Evolutionary conservation across 2,329 filamentous ascomycete genomes (phyloP).

Genomic region (Calonectria crousiana): DNA sequence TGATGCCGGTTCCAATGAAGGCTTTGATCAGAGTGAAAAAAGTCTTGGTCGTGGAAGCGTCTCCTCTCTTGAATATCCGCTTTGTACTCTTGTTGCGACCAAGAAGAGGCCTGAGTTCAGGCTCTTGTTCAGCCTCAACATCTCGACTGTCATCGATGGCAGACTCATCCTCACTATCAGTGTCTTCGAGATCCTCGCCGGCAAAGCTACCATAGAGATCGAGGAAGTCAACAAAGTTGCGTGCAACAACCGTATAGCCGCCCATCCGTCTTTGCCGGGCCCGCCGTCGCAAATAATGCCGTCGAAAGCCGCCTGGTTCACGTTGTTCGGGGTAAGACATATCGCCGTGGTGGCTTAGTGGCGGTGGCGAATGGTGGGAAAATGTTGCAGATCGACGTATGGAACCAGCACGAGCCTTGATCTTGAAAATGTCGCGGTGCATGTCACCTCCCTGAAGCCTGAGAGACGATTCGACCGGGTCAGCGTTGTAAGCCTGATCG

Average conservation of each 20-base stretch:
- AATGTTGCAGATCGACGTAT: slow-evolving; percentile 75
- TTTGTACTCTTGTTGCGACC: slow-evolving; percentile 64
- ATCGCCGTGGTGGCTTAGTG: slow-evolving; percentile 45
- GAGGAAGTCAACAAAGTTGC: slow-evolving; percentile 81
- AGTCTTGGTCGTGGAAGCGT: slow-evolving; percentile 77
- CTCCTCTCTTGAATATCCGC: slow-evolving; percentile 60
- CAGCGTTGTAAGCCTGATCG: slow-evolving; percentile 46
- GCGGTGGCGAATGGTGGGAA: slow-evolving; percentile 61
- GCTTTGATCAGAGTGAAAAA: slow-evolving; percentile 85
- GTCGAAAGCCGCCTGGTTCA: slow-evolving; percentile 62
- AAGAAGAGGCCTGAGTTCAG: slow-evolving; percentile 70
- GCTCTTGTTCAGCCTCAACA: slow-evolving; percentile 57
- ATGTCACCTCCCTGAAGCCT: slow-evolving; percentile 82
- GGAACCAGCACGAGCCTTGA: slow-evolving; percentile 68
- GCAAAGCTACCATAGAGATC: slow-evolving; percentile 83
- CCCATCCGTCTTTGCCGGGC: slow-evolving; percentile 54
- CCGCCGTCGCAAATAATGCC: slow-evolving; percentile 53
- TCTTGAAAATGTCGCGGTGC: slow-evolving; percentile 82
- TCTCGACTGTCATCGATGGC: slow-evolving; percentile 57
- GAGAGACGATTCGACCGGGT: slow-evolving; percentile 71
- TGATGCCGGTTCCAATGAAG: slow-evolving; percentile 84
- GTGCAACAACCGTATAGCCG: slow-evolving; percentile 66
- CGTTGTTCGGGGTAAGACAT: slow-evolving; percentile 54
- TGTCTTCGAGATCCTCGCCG: slow-evolving; percentile 74
- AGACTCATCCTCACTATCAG: slow-evolving; percentile 68